Conservation (phyloP, 2,329 filamentous ascomycete species). For the Colletotrichum orchidophilum region DNA sequence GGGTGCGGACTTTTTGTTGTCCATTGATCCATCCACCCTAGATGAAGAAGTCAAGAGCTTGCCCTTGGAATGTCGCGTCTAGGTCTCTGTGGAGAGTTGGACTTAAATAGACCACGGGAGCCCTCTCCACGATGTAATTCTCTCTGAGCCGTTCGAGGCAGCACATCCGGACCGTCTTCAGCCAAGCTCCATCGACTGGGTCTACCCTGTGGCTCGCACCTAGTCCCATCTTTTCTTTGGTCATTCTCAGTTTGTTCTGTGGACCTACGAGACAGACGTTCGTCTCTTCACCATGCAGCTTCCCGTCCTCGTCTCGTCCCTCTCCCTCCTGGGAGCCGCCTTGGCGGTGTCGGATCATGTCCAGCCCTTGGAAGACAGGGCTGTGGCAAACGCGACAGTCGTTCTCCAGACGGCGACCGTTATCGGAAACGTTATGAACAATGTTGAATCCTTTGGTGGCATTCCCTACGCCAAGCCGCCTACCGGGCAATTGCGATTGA, state of each 20-base stretch:
- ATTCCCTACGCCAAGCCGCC: slow-evolving; percentile 73
- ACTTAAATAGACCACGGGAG: slow-evolving; percentile 18
- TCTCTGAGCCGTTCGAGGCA: slow-evolving; percentile 1
- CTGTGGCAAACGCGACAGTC: slow-evolving; percentile 27
- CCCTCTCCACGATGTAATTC: background rate
- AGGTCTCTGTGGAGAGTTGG: background rate
- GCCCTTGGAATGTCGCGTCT: background rate
- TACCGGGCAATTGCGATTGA: slow-evolving; percentile 65
- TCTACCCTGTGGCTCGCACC: background rate
- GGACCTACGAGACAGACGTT: background rate
- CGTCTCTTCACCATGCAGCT: slow-evolving; percentile 18
- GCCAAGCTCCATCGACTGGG: slow-evolving; percentile 17
- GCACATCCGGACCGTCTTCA: slow-evolving; percentile 12
- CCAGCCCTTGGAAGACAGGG: slow-evolving; percentile 26
- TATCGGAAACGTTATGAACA: slow-evolving; percentile 35
- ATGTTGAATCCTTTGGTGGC: slow-evolving; percentile 67
- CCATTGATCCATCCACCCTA: slow-evolving; percentile 7
- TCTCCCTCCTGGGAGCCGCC: slow-evolving; percentile 22
- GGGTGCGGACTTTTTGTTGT: slow-evolving; percentile 10
- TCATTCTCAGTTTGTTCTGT: background rate
- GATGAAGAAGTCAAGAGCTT: too few species aligned
- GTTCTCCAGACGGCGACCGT: slow-evolving; percentile 36
- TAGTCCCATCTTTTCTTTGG: background rate
- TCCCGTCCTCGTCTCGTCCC: slow-evolving; percentile 18
- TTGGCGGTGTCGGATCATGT: slow-evolving; percentile 16